Base-by-base conservation (phyloP, 1,284 basidiomycete species). In the Apiotrichum laibachii region DNA sequence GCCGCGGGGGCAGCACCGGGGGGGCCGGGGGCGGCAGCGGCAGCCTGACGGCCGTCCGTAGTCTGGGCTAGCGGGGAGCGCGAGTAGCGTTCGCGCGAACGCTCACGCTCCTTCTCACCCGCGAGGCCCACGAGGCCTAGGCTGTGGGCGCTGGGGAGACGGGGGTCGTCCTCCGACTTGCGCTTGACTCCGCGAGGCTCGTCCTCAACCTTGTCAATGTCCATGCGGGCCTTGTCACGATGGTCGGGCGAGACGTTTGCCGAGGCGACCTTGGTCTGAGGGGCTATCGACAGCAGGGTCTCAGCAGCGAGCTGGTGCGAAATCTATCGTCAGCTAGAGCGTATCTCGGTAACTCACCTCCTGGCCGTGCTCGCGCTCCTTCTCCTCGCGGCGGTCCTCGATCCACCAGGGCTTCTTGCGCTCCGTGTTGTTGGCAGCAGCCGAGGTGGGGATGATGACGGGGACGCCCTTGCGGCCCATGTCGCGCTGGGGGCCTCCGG, bases 261-360 rank as follows among this genome's bases (percentile, higher is more conserved):
- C 33, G 55, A 55, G 6, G 62, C 55, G 9, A 56, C 61, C 50
- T 69, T 66, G 6, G 70, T 64, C n/a, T 64, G 61, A 2, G 77
- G 76, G 4, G 73, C 76, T 60, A 79, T 77, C 8, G 72, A 74
- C 8, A 79, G 64, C 10, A 79, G 65, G 1, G 77, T 72, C 59
- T 79, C 77, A 1, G 77, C 77, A 10, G 77, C 77, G 19, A 76
- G 70, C 62, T 79, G 77, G 54, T 77, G 75, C 9, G 73, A 76
- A 31, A 72, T 67, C 72, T 76, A 35, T 35, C 13, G 67, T 46
- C 16, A 48, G 22, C 33, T 12, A 21, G 4, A 13, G 18, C 21
- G 39, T 37, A 3, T 39, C 15, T 4, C 33, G 1, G 2, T 16
- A 16, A 52, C 63, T 47, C 35, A 64, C 63, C 39, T 61, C 63